These are phyloP conservation scores for Cercospora zeina DNA, from an alignment of 2,329 filamentous ascomycete genomes.

Conservation along the genomic window DNA sequence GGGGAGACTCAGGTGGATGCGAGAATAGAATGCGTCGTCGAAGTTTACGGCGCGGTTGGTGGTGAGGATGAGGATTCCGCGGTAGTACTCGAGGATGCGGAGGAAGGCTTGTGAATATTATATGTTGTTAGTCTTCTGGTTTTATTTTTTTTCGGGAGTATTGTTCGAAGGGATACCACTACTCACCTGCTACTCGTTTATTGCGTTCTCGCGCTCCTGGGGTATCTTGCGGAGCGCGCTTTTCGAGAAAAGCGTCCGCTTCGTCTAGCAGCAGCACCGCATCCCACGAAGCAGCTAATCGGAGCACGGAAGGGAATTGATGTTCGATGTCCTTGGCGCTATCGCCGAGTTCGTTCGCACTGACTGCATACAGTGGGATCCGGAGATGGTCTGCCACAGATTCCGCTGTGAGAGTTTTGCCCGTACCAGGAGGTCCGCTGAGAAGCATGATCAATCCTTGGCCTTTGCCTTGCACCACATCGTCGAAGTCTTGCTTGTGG, in stretches of 20 bases:
- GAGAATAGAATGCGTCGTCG: conserved; percentile 42
- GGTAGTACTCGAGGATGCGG: conserved; percentile 41
- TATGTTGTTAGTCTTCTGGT: too few species aligned
- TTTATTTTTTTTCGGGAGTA: too few species aligned
- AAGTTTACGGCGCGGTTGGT: conserved; percentile 43
- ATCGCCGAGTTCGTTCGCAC: conserved; percentile 24
- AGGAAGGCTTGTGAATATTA: conserved; percentile 44
- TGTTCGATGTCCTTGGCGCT: conserved; percentile 29
- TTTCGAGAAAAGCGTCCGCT: conserved; percentile 43
- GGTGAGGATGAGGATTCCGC: conserved; percentile 45
- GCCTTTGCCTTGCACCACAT: conserved; percentile 30
- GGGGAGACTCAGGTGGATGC: conserved; percentile 40
- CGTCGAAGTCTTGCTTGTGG: conserved; percentile 23
- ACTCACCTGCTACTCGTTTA: conserved; percentile 27
- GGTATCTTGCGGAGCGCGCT: conserved; percentile 13
- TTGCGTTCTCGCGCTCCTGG: conserved; percentile 30
- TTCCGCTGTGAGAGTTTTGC: conserved; percentile 33
- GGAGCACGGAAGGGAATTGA: conserved; percentile 24
- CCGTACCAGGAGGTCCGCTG: conserved; percentile 34
- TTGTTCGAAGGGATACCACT: not conserved
- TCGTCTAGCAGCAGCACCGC: conserved; percentile 45
- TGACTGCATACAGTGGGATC: conserved; percentile 20
- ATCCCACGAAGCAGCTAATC: conserved; percentile 30
- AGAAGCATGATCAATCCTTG: conserved; percentile 33
- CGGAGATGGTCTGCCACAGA: conserved; percentile 24